Base-by-base conservation (phyloP, 768 basidiomycete genomes). In the Boletus reticuloceps region DNA sequence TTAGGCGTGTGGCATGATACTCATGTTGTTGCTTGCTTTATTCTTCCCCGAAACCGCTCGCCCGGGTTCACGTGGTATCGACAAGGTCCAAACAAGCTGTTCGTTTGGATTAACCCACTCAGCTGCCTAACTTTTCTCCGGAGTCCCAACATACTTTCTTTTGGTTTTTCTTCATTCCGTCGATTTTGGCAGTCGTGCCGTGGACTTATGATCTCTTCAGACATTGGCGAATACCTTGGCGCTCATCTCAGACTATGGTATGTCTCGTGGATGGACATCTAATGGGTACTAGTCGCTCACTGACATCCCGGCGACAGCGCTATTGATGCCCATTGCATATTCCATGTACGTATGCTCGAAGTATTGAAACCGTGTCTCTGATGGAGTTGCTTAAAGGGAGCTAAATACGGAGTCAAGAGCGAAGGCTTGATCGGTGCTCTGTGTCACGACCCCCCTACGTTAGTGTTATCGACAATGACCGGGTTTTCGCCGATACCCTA, bases 21-120 rank as follows among this genome's bases (percentile, higher is more conserved):
- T 74, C 2, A 73, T 80, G 32, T 11, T 77, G 7, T 57, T 71
- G 4, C 73, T 86, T 27, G 48, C 65, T 4, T 41, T 78, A 4
- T 76, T 75, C 50, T 76, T 87, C 20, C 86, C 86, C 0, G 87
- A 89, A 61, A 89, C 86, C 3, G 80, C 79, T 49, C 82, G 85
- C 58, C 86, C 86, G 2, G 78, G 82, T 11, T 63, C 77, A 3
- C 72, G 78, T 37, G 81, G 83, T 0, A 72, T 85, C 1, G 84
- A 85, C 51, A 82, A 81, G 55, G 55, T 3, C 56, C 59, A 4
- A 60, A 53, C 6, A 68, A 53, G 42, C 53, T n/a, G 41, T 72
- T 76, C 50, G 72, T 82, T 1, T 78, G 79, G 62, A 56, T 89
- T 20, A 89, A 88, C 62, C 86, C 86, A 0, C 71, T 89, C 36